A percentile compares a stretch with the other conserved stretches of the same genome.
Evolutionary conservation across 129 eudicot genomes (phyloP).

Genomic region (Flaveria brownii): DNA sequence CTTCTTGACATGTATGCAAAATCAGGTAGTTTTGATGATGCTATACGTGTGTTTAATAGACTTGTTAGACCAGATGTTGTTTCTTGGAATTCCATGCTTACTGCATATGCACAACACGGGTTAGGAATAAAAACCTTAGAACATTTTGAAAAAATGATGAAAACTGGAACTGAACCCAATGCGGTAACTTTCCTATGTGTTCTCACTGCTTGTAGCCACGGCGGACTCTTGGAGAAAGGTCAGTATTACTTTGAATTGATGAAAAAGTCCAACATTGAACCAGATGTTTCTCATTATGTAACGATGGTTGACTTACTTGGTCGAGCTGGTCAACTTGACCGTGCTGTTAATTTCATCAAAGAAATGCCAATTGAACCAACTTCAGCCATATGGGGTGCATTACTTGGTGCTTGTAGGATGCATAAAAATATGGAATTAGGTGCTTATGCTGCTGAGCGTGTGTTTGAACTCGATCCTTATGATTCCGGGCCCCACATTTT

Average conservation of each 20-base stretch:
- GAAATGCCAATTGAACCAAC: constrained; percentile 64
- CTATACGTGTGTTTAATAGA: constrained; percentile 60
- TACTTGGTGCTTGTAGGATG: constrained; percentile 84
- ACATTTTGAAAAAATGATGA: constrained; percentile 63
- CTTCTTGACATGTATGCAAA: constrained; percentile 87
- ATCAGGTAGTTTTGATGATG: constrained; percentile 73
- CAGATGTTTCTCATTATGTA: constrained; percentile 61
- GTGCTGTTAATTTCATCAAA: constrained; percentile 45
- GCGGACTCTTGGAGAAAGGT: constrained; percentile 76
- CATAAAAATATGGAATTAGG: constrained; percentile 76
- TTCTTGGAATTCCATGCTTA: constrained; percentile 86
- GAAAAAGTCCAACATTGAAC: constrained; percentile 54
- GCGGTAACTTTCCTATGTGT: constrained; percentile 63
- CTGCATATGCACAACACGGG: constrained; percentile 81
- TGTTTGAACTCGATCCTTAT: constrained; percentile 71
- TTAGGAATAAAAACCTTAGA: constrained; percentile 59
- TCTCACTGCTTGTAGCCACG: constrained; percentile 73
- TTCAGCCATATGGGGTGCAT: constrained; percentile 77
- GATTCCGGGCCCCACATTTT: constrained; percentile 79
- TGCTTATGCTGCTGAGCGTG: constrained; percentile 69
- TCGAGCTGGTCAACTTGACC: constrained; percentile 65
- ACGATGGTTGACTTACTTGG: constrained; percentile 78
- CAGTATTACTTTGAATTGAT: constrained; percentile 61
- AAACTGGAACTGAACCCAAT: constrained; percentile 57
- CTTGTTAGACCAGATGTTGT: constrained; percentile 54